These are phyloP conservation scores for Andrographis paniculata DNA, from an alignment of 305 asterid genomes.

Conservation along the genomic window DNA sequence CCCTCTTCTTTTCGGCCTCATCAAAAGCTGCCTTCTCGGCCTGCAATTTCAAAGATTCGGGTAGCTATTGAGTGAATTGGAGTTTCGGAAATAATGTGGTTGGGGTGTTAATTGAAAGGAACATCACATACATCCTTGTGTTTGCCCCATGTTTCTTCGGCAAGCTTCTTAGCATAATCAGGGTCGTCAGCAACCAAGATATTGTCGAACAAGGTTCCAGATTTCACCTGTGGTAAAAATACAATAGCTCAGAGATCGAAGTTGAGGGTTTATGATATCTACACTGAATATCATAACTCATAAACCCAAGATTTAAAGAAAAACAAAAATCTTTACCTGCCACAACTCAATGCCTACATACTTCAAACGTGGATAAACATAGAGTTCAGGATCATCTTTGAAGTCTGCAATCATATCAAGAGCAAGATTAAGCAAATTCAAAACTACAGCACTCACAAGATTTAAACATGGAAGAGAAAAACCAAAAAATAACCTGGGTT, in stretches of 20 bases:
- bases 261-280: neutral
- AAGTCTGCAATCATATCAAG: slow-evolving; percentile 42
- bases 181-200: slow-evolving; percentile 72
- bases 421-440: neutral
- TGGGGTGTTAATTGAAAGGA: neutral
- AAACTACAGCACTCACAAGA: neutral
- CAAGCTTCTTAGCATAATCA: slow-evolving; percentile 78
- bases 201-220: slow-evolving; percentile 95
- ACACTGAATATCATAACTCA: neutral
- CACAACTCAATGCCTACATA: slow-evolving; percentile 94
- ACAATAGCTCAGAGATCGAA: neutral
- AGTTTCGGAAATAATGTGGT: neutral
- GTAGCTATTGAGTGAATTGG: slow-evolving; percentile 1
- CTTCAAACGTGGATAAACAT: slow-evolving; percentile 84
- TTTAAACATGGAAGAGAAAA: slow-evolving; percentile 1
- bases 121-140: slow-evolving; percentile 71
- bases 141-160: slow-evolving; percentile 93
- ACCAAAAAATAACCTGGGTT: slow-evolving; percentile 66
- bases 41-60: slow-evolving; percentile 30
- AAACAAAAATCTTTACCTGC: slow-evolving; percentile 48
- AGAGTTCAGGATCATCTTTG: slow-evolving; percentile 87
- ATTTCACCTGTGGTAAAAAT: slow-evolving; percentile 65
- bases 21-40: slow-evolving; percentile 90
- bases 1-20: slow-evolving; percentile 79
- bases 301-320: neutral